Base-by-base conservation (phyloP, 371 early-diverging fungal genomes). In the Mortierella sp. region DNA sequence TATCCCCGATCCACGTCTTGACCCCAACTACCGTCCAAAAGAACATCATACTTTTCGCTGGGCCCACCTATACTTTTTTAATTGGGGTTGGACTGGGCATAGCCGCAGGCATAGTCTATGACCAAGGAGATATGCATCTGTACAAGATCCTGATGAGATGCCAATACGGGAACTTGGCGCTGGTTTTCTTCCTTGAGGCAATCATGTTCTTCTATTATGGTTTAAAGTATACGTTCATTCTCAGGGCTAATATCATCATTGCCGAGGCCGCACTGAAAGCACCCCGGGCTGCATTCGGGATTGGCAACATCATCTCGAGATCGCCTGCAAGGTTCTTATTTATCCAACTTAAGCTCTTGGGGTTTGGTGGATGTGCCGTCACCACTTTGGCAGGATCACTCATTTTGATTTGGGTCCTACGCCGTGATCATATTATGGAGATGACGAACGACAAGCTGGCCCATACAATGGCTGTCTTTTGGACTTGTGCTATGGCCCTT, bases 161-260 rank as follows among this genome's bases (percentile, higher is more conserved):
- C 9, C 81, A 81, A 57, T 81, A 81, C 58, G 71, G 72, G 5
- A 81, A 75, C 65, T 81, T 76, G 81, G 72, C 70, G 21, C 32
- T 75, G 33, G 72, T 81, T 36, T 41, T 81, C 13, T 81, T 72
- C 66, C 22, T 65, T 11, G 75, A 72, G 72, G 75, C 81, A 3
- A 47, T 66, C 32, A 66, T 72, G 76, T 81, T 81, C 57, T 75
- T 81, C 33, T 81, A 81, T 48, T 81, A 81, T 69, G 81, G 81
- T 5, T 76, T 81, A 47, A 81, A 81, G 57, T 81, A 81, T 36
- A 81, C 81, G 3, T 81, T 81, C 55, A 81, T 81, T 33, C 75
- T 81, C 19, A 72, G 81, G 3, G 81, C 81, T 55, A 81, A 81
- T 50, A 81, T 81, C 55, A 81, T 81, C 64, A 69, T 81, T 41